Evolutionary conservation across 108 stramenopile species (phyloP).

Genomic region (Fistulifera solaris): DNA sequence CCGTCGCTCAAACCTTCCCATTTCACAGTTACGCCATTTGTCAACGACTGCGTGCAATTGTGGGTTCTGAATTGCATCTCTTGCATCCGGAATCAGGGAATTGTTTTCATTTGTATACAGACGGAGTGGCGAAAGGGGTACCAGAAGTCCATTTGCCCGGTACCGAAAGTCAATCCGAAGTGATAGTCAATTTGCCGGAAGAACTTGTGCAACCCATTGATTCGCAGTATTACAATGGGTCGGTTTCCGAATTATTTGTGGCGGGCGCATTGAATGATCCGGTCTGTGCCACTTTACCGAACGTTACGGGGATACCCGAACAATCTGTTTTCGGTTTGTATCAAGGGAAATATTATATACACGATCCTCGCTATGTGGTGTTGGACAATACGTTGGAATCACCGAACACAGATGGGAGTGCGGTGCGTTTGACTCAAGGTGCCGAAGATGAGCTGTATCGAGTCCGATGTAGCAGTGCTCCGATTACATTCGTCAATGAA

Average conservation of each 20-base stretch:
- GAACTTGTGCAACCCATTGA: slow-evolving; percentile 1
- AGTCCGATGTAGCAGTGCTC: slow-evolving; percentile 15
- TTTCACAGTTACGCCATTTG: too few species aligned
- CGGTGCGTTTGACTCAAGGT: slow-evolving; percentile 12
- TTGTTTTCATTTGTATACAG: too few species aligned
- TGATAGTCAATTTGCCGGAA: background rate
- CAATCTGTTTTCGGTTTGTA: slow-evolving; percentile 7
- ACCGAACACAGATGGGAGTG: slow-evolving; percentile 16
- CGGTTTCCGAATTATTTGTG: background rate
- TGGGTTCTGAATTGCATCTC: too few species aligned
- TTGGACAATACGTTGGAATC: slow-evolving; percentile 28
- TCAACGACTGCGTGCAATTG: too few species aligned
- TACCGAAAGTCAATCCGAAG: too few species aligned
- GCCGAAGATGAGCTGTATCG: slow-evolving; percentile 18
- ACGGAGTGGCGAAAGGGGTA: too few species aligned
- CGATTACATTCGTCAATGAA: slow-evolving; percentile 37
- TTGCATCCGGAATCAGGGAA: too few species aligned
- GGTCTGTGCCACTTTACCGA: too few species aligned
- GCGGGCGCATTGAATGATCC: too few species aligned
- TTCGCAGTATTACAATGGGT: background rate
- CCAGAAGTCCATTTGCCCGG: too few species aligned
- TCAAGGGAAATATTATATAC: slow-evolving; percentile 7
- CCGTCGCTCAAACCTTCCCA: too few species aligned
- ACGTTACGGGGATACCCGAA: too few species aligned
- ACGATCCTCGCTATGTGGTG: slow-evolving; percentile 28